Conservation (phyloP, 805 yeast genomes). For the Candida tallmaniae region DNA sequence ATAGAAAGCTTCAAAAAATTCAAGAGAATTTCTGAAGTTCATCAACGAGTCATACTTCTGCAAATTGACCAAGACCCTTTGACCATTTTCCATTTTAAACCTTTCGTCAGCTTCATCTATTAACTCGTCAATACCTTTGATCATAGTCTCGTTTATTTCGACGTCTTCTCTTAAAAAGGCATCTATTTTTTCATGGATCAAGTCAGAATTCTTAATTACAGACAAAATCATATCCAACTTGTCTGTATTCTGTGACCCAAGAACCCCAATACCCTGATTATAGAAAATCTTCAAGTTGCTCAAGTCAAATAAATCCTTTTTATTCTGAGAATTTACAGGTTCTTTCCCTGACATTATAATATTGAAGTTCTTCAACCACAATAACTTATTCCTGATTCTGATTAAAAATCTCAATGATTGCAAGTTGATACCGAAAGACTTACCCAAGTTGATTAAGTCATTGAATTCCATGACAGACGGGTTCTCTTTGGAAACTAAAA, state of each 20-base stretch:
- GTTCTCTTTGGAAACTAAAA: constrained; percentile 28
- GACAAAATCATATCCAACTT: constrained; percentile 22
- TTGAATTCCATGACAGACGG: constrained; percentile 42
- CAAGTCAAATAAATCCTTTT: constrained; percentile 30
- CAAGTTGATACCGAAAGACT: constrained; percentile 53
- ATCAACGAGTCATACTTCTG: constrained; percentile 26
- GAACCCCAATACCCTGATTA: constrained; percentile 21
- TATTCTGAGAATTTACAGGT: constrained; percentile 31
- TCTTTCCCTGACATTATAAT: constrained; percentile 37
- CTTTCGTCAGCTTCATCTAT: constrained; percentile 23
- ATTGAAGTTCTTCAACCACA: constrained; percentile 29
- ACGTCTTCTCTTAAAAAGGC: constrained; percentile 2
- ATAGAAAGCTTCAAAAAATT: constrained; percentile 11
- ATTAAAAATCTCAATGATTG: constrained; percentile 40
- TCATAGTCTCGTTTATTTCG: constrained; percentile 13
- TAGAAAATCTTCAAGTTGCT: constrained; percentile 24
- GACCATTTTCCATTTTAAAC: constrained; percentile 17
- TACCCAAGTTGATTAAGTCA: constrained; percentile 54
- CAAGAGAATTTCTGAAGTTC: constrained; percentile 15
- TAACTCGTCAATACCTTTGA: constrained; percentile 21
- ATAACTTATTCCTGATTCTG: constrained; percentile 29
- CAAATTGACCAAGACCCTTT: constrained; percentile 23
- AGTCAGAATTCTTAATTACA: constrained; percentile 22
- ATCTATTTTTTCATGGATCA: constrained; percentile 12
- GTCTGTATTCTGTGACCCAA: constrained; percentile 30